A percentile compares a stretch with the other conserved stretches of the same genome.
Evolutionary conservation across 2,329 filamentous ascomycete genomes (phyloP).

Genomic region (Arthrobotrys sphaeroides): DNA sequence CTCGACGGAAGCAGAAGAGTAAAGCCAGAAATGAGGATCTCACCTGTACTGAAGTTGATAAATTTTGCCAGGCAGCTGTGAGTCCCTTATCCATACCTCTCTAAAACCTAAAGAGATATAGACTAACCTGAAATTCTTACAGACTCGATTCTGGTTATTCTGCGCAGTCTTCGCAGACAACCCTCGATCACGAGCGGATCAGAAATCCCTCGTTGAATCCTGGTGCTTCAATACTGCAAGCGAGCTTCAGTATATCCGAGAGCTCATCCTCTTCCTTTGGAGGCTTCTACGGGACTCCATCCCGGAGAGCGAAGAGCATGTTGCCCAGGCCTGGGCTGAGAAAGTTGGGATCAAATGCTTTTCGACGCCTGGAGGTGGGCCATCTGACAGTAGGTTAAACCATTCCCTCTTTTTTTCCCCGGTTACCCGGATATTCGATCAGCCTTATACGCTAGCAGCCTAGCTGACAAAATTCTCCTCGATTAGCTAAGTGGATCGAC

Average conservation of each 20-base stretch:
- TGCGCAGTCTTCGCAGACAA: conserved; percentile 44
- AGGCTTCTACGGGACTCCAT: conserved; percentile 36
- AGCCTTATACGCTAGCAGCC: background rate
- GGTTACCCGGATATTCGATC: background rate
- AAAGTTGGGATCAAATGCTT: conserved; percentile 47
- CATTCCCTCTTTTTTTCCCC: background rate
- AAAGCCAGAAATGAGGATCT: conserved; percentile 45
- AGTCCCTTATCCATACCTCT: background rate
- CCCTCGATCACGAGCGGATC: conserved; percentile 47
- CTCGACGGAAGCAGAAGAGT: conserved; percentile 35
- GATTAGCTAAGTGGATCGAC: conserved; percentile 48
- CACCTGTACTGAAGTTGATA: conserved; percentile 37
- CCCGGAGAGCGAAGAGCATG: conserved; percentile 41
- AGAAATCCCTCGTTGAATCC: conserved; percentile 53
- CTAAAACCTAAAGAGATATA: background rate
- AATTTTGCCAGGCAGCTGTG: conserved; percentile 50
- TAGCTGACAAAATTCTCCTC: background rate
- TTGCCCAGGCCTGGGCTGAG: conserved; percentile 43
- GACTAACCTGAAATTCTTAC: background rate
- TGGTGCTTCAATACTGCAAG: conserved; percentile 51
- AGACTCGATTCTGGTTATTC: conserved; percentile 51
- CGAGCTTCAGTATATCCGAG: conserved; percentile 49
- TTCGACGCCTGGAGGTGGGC: conserved; percentile 24
- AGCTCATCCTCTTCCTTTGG: conserved; percentile 50
- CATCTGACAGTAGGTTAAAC: conserved; percentile 34